phyloP scores from a whole-genome alignment of 495 filamentous ascomycete genomes.

The Annulohypoxylon stygium region DNA sequence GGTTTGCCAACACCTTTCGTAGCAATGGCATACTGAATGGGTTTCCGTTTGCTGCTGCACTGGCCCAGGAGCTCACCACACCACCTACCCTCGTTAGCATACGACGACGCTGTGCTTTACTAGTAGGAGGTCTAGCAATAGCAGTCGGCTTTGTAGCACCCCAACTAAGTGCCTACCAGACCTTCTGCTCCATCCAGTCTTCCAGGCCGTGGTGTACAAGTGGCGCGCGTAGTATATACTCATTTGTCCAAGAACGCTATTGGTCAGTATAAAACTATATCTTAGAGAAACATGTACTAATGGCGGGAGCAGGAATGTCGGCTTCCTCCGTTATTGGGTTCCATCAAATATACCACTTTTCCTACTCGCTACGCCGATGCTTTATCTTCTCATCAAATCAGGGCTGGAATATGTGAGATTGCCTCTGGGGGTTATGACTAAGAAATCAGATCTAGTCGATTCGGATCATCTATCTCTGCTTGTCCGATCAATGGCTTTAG shows the following conservation, averaged over 20 bases:
- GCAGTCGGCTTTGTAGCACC: slow-evolving; percentile 76
- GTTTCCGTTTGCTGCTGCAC: slow-evolving; percentile 62
- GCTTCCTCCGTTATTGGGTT: slow-evolving; percentile 92
- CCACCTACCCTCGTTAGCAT: slow-evolving; percentile 49
- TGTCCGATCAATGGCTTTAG: slow-evolving; percentile 72
- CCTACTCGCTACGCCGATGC: slow-evolving; percentile 81
- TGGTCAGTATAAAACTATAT: slow-evolving; percentile 68
- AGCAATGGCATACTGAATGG: slow-evolving; percentile 93
- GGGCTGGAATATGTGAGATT: slow-evolving; percentile 61
- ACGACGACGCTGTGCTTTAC: slow-evolving; percentile 66
- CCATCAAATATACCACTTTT: slow-evolving; percentile 89
- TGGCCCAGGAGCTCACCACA: slow-evolving; percentile 65
- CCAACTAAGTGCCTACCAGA: slow-evolving; percentile 78
- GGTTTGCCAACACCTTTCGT: slow-evolving; percentile 78
- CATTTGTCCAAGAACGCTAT: slow-evolving; percentile 88
- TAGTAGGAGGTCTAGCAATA: slow-evolving; percentile 74
- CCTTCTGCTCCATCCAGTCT: slow-evolving; percentile 69
- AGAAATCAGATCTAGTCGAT: slow-evolving; percentile 21
- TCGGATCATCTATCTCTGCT: slow-evolving; percentile 38
- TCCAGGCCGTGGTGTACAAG: slow-evolving; percentile 80
- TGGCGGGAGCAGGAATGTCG: slow-evolving; percentile 74
- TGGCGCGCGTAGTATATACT: slow-evolving; percentile 84
- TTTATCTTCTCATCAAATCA: slow-evolving; percentile 75
- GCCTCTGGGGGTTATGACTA: slow-evolving; percentile 19
- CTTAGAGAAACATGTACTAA: slow-evolving; percentile 28